These are phyloP conservation scores for Dictyostelium brefeldianum DNA, from an alignment of 78 protist genomes.

Conservation along the genomic window DNA sequence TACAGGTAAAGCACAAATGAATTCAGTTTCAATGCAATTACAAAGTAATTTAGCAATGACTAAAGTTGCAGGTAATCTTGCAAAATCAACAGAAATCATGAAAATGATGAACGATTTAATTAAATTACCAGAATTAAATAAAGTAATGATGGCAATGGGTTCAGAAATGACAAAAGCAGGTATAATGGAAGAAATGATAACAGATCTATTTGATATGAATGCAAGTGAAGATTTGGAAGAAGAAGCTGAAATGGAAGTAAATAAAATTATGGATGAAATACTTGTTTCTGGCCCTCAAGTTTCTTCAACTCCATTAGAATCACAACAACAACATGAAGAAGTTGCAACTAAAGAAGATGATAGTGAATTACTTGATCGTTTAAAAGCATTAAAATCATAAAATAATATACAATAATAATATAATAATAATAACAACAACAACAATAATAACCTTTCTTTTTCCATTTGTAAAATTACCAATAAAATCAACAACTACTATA, in stretches of 20 bases:
- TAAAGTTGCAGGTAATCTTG: conserved; percentile 77
- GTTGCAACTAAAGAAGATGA: conserved; percentile 30
- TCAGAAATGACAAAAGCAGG: conserved; percentile 77
- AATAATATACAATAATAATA: background rate
- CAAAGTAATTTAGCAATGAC: conserved; percentile 68
- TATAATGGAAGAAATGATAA: conserved; percentile 79
- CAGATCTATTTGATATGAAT: conserved; percentile 39
- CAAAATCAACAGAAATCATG: conserved; percentile 81
- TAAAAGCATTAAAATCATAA: conserved; percentile 65
- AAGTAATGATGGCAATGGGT: conserved; percentile 79
- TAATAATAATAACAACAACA: background rate
- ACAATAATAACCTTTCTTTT: no score
- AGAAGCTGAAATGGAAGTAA: conserved; percentile 70
- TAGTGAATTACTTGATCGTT: conserved; percentile 45
- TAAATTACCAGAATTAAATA: conserved; percentile 75
- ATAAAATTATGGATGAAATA: conserved; percentile 72
- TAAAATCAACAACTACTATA: no score
- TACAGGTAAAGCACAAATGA: conserved; percentile 85
- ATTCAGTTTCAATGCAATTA: conserved; percentile 81
- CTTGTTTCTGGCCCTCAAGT: conserved; percentile 51
- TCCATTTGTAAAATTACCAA: background rate
- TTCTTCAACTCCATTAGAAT: conserved; percentile 25
- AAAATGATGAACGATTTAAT: conserved; percentile 80
- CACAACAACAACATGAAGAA: background rate
- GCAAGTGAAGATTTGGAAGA: conserved; percentile 49